Evolutionary conservation across 495 filamentous ascomycete species (phyloP).

Genomic region (Aspergillus bertholletiae): DNA sequence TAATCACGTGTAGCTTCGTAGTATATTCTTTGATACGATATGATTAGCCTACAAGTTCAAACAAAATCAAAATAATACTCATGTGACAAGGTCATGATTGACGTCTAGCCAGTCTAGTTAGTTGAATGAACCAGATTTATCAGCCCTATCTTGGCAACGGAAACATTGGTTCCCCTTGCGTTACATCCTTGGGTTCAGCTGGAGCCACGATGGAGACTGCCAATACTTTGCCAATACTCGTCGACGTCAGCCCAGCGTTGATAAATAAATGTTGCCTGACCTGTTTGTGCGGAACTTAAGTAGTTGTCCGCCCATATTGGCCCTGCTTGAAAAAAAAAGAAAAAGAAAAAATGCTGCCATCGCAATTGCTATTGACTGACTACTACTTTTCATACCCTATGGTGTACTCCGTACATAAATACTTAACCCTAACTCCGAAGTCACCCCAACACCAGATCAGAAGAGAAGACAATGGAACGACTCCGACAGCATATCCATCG

Average conservation of each 20-base stretch:
- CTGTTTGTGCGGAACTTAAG: not conserved
- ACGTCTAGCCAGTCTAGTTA: no score
- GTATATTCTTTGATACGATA: no score
- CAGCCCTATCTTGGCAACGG: constrained; percentile 6
- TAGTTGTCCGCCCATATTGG: no score
- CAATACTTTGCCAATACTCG: constrained; percentile 9
- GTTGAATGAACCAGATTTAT: no score
- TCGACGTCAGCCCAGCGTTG: constrained; percentile 16
- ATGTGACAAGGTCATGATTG: no score
- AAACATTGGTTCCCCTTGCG: not conserved
- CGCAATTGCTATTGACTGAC: no score
- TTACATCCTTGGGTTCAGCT: not conserved
- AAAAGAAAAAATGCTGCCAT: no score
- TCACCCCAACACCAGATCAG: not conserved
- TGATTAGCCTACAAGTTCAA: no score
- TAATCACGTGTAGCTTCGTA: no score
- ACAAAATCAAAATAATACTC: no score
- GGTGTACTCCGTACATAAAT: no score
- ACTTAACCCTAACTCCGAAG: not conserved
- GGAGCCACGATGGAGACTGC: not conserved
- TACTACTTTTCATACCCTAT: not conserved
- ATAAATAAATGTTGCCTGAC: not conserved
- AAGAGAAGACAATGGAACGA: constrained; percentile 11
- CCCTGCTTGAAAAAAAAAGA: no score
- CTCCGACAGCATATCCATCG: constrained; percentile 15